These are phyloP conservation scores for Chamaenerion angustifolium DNA, from an alignment of 345 rosid genomes.

Conservation along the genomic window DNA sequence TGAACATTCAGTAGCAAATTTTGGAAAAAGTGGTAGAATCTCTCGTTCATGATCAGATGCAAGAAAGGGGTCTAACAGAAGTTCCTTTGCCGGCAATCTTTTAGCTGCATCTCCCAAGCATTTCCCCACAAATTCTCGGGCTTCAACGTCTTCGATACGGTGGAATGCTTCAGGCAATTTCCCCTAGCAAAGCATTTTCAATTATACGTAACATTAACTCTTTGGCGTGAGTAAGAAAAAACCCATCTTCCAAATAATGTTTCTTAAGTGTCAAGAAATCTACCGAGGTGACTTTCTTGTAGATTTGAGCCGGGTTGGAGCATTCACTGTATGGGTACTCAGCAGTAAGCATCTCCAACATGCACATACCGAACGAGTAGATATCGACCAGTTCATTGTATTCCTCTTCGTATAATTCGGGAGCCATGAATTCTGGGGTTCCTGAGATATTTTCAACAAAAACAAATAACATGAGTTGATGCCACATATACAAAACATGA, in stretches of 20 bases:
- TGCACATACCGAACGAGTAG: constrained; percentile 92
- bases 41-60: constrained; percentile 21
- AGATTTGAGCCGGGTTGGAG: constrained; percentile 82
- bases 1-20: constrained; percentile 17
- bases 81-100: constrained; percentile 67
- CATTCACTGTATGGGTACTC: constrained; percentile 89
- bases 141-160: constrained; percentile 48
- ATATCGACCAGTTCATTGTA: constrained; percentile 84
- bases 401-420: constrained; percentile 90
- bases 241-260: no score
- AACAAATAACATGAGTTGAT: no score
- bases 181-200: constrained; percentile 26
- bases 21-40: constrained; percentile 14
- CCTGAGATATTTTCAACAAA: constrained; percentile 22
- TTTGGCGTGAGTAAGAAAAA: no score
- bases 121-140: constrained; percentile 59
- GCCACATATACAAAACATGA: not conserved
- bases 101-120: constrained; percentile 55
- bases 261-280: not conserved
- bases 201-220: no score
- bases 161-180: constrained; percentile 76
- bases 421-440: constrained; percentile 99
- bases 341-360: constrained; percentile 81
- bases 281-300: constrained; percentile 93
- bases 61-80: constrained; percentile 62